Conservation (phyloP, 192 early-diverging fungal species). For the Cladochytrium replicatum region DNA sequence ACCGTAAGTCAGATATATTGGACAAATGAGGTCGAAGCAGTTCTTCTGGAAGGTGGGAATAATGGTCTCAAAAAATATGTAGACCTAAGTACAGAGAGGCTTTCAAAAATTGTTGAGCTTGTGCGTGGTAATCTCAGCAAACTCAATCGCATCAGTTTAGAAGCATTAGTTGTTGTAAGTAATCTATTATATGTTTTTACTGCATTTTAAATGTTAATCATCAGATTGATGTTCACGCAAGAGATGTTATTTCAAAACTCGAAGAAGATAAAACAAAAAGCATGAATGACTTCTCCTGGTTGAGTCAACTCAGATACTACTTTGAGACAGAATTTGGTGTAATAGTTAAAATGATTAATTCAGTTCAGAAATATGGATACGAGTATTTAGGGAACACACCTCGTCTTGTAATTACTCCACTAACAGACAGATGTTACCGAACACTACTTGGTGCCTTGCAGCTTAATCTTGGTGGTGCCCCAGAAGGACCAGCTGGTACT, state of each 20-base stretch:
- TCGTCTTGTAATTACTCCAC: constrained; percentile 48
- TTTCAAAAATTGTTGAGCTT: constrained; percentile 43
- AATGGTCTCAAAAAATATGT: constrained; percentile 38
- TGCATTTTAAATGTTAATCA: background rate
- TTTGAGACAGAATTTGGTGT: constrained; percentile 45
- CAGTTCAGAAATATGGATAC: constrained; percentile 50
- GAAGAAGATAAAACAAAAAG: constrained; percentile 33
- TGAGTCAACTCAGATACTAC: constrained; percentile 50
- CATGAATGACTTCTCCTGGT: constrained; percentile 41
- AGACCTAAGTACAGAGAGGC: constrained; percentile 35
- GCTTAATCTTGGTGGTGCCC: constrained; percentile 51
- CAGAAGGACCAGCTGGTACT: constrained; percentile 52
- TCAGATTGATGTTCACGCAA: constrained; percentile 52
- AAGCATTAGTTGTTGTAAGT: constrained; percentile 50
- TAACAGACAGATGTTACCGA: constrained; percentile 51
- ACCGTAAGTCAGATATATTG: constrained; percentile 48
- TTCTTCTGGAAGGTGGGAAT: constrained; percentile 30
- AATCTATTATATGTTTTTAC: constrained; percentile 3
- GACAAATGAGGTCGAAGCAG: constrained; percentile 50
- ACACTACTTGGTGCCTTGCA: constrained; percentile 52
- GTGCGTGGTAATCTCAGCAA: constrained; percentile 43
- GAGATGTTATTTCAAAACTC: constrained; percentile 41
- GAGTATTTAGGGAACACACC: constrained; percentile 52
- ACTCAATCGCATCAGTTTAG: constrained; percentile 36
- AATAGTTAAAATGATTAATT: constrained; percentile 55